Evolutionary conservation across 768 basidiomycete species (phyloP), one percentile per base, ranked within the genome.

Genomic region (Naganishia vaughanmartiniae): DNA sequence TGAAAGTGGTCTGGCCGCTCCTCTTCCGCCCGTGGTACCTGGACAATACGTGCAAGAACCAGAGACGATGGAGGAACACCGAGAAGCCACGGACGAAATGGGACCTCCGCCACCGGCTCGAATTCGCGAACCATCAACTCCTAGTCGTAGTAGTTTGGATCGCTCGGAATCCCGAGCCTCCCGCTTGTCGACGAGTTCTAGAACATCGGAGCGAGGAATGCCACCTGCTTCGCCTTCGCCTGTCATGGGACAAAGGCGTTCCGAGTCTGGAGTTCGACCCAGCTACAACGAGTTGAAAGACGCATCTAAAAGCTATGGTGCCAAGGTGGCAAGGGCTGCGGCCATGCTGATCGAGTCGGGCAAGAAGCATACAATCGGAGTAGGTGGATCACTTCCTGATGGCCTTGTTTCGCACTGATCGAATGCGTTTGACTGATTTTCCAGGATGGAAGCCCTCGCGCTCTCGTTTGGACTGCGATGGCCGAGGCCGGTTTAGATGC

Each of bases 401-500:
- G 26, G n/a, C 26, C 19, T 54, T 24, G 15, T 36, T 31, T 12
- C 1, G 46, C 53, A 12, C 39, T 65, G 57, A 66, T 28, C 42
- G 54, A 42, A 55, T 53, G 36, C 30, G 21, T 21, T 1, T n/a
- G 26, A 63, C 15, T 34, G 30, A 1, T 46, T 39, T 12, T 19
- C 7, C 70, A 82, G 81, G 92, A 95, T 76, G 93, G 93, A 14
- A 88, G 90, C 54, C 89, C 90, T 69, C 83, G 85, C 3, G 92
- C 92, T 3, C 93, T 93, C 78, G 86, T 95, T 30, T 78, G 83
- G 19, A 85, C 88, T 6, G 89, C 87, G 7, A 80, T 93, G 34
- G 81, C 82, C 26, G 85, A 88, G 72, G 89, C 87, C 7, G 81
- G 84, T 14, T 76, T 83, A 21, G 82, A 83, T 4, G 74, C 81